Evolutionary conservation across 805 yeast species (phyloP), one percentile per base, ranked within the genome.

Genomic region (Starmerella apicola): DNA sequence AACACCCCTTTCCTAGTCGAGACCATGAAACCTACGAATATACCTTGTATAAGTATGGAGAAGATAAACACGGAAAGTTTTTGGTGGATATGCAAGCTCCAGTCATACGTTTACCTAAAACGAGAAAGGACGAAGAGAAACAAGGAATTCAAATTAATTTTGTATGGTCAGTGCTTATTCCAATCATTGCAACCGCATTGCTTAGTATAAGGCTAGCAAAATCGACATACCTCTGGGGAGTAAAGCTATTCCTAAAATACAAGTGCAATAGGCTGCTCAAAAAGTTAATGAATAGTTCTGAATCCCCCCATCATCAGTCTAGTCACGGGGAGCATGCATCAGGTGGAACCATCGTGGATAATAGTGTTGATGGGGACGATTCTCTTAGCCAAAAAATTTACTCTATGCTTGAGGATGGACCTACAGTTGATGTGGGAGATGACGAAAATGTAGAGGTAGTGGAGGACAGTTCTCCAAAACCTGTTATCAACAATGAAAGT

Each of bases 1-100:
- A 69, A 44, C 73, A 81, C 34, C 94, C 95, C 1, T 86, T 84
- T 55, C 20, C 26, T 6, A 30, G 34, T 10, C 15, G 25, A 19
- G 36, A 34, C 18, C n/a, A 15, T 1, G 16, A 19, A 9, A 21
- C 12, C 2, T n/a, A 20, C 27, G 34, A 40, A 8, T 30, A 40
- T 5, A 25, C 17, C 13, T 43, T 33, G 25, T 40, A 20, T 33
- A 37, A 36, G n/a, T 40, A 20, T 33, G 26, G 37, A 23, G 36
- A 20, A 1, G 31, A 39, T 18, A 35, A 26, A 10, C 13, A 27
- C 8, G 37, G 37, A 15, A 38, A 31, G 5, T 33, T 37, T 15
- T 18, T 43, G 12, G 25, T 43, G 13, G 42, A 42, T 13, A 29
- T 42, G 22, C 21, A 34, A 10, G n/a, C 13, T 13, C 27, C 45